Base-by-base conservation (phyloP, 768 basidiomycete species). In the Pisolithus microcarpus region DNA sequence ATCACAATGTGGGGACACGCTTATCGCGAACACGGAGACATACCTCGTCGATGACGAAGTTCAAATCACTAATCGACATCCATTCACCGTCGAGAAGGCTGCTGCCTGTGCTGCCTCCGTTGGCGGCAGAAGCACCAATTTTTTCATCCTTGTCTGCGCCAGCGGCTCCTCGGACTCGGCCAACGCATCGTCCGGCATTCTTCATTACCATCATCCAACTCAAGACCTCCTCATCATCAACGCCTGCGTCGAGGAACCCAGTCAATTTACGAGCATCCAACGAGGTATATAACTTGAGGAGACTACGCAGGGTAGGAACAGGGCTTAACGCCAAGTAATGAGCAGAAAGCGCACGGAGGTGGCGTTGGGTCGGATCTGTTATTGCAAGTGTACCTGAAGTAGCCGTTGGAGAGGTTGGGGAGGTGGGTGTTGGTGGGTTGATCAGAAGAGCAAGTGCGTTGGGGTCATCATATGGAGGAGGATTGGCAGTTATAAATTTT, bases 161-260 rank as follows among this genome's bases (percentile, higher is more conserved):
- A 76, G 86, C 38, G 73, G 71, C 36, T 1, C 58, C 52, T 51
- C 66, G 71, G 44, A 66, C 62, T 1, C 64, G 61, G 1, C 62
- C 87, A 76, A 65, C 81, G 52, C 87, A 89, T 61, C 91, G 76
- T 59, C 87, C 88, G 0, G 84, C 82, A 56, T 87, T 84, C 74
- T 99, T 98, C 71, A 96, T 80, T 40, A 91, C 84, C 92, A 98
- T 96, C 77, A 98, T 80, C 77, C 95, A 89, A 70, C 94, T 88
- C 52, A 99, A 76, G 62, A 97, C 85, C 67, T 89, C 87, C 64
- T 98, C 95, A 70, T 97, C 95, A 56, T 89, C 88, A 40, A 80
- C 82, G 0, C 64, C 66, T 1, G 60, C 46, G 54, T 92, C 91
- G 42, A 95, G 73, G 79, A 98, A 96, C 58, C 84, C 84, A 0